Evolutionary conservation across 495 filamentous ascomycete genomes (phyloP).

Genomic region (Lasiosphaeria miniovina): DNA sequence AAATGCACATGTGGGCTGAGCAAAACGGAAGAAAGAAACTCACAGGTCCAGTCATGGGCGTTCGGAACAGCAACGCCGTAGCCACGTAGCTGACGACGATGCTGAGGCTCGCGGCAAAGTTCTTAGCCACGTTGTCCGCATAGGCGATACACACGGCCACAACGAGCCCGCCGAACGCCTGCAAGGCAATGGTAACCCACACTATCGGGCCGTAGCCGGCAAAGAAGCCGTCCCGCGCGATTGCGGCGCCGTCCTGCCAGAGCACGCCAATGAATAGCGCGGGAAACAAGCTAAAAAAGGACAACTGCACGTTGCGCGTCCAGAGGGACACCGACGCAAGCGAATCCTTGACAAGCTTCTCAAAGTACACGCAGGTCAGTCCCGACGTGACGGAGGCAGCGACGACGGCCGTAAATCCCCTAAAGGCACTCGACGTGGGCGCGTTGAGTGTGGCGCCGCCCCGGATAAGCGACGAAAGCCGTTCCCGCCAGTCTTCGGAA

Average conservation of each 20-base stretch:
- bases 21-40: conserved; percentile 7
- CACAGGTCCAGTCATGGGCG: conserved; percentile 23
- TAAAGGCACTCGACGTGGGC: conserved; percentile 36
- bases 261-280: conserved; percentile 69
- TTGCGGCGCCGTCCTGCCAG: conserved; percentile 64
- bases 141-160: conserved; percentile 63
- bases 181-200: conserved; percentile 60
- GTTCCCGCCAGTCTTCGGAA: conserved; percentile 45
- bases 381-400: conserved; percentile 61
- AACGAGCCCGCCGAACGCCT: conserved; percentile 65
- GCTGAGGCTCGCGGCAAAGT: conserved; percentile 63
- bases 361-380: conserved; percentile 65
- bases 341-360: conserved; percentile 69
- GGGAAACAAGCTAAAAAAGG: conserved; percentile 69
- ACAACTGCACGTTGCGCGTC: conserved; percentile 71
- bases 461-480: conserved; percentile 42
- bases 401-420: conserved; percentile 61
- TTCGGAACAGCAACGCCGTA: conserved; percentile 20
- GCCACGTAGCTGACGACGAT: conserved; percentile 45
- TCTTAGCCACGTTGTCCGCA: conserved; percentile 62
- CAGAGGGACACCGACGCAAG: conserved; percentile 56
- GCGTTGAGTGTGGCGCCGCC: conserved; percentile 2
- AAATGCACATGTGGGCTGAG: background rate
- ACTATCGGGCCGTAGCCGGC: conserved; percentile 69
- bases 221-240: conserved; percentile 65